phyloP scores from a whole-genome alignment of 1,139 yeast species.

The Saccharomycopsis crataegensis region DNA sequence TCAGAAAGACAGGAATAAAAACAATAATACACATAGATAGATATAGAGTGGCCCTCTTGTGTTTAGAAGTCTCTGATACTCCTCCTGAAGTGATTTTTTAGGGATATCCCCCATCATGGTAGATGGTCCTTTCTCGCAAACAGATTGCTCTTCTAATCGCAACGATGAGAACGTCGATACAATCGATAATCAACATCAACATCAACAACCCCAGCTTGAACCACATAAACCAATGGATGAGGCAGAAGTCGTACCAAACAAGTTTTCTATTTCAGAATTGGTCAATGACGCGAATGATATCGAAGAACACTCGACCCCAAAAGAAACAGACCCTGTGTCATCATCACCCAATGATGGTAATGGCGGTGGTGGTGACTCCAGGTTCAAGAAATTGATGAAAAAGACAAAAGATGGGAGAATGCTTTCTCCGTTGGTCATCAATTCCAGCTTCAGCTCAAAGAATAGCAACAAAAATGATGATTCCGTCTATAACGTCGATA shows the following conservation, averaged over 20 bases:
- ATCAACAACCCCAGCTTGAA: neutral
- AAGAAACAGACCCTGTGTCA: neutral
- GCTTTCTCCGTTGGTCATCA: neutral
- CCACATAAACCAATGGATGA: neutral
- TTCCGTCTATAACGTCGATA: neutral
- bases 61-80: too few species aligned
- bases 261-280: slow-evolving; percentile 8
- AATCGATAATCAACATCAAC: too few species aligned
- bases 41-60: too few species aligned
- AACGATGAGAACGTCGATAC: too few species aligned
- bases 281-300: slow-evolving; percentile 1
- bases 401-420: neutral
- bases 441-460: neutral
- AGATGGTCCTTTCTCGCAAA: too few species aligned
- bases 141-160: too few species aligned
- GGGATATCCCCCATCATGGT: too few species aligned
- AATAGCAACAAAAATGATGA: neutral
- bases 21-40: too few species aligned
- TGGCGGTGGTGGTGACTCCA: neutral
- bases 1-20: too few species aligned
- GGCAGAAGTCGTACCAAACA: slow-evolving; percentile 10
- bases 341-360: neutral
- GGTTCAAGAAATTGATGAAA: neutral
- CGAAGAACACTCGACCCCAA: neutral
- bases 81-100: too few species aligned